A percentile compares a stretch with the other conserved stretches of the same genome.
Conservation (phyloP, 1,284 basidiomycete genomes). For the Pseudozyma pruni region DNA sequence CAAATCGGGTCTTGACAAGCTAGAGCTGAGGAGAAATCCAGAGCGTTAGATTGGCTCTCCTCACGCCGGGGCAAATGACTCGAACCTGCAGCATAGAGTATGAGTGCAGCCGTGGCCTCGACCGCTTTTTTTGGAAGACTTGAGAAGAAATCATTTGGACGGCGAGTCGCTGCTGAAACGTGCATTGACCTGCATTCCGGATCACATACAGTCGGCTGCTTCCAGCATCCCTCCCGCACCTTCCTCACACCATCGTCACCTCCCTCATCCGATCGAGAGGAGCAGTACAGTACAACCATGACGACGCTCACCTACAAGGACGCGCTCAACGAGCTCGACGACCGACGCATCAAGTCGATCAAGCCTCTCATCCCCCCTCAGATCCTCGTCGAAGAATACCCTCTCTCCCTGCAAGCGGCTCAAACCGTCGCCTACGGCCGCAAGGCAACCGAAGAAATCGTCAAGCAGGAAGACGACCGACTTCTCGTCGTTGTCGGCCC, state of each 20-base stretch:
- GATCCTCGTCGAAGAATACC: constrained; percentile 65
- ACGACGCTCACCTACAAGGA: constrained; percentile 46
- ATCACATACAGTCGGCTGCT: too few relatives aligned
- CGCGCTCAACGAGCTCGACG: constrained; percentile 64
- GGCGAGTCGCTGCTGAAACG: too few relatives aligned
- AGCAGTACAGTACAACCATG: constrained; percentile 11
- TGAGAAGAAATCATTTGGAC: not conserved
- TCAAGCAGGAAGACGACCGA: constrained; percentile 62
- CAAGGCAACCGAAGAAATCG: constrained; percentile 57
- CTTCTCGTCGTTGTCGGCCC: constrained; percentile 65
- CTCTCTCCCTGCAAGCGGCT: constrained; percentile 54
- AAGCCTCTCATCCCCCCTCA: constrained; percentile 65
- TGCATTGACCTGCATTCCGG: constrained; percentile 12
- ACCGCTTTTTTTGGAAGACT: too few relatives aligned
- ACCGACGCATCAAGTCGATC: constrained; percentile 63
- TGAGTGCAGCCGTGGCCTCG: not conserved
- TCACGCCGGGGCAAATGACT: not conserved
- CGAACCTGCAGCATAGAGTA: not conserved
- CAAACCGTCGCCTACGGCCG: constrained; percentile 57
- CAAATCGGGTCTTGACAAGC: too few relatives aligned
- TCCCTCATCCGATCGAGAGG: not conserved
- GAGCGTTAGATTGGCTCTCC: not conserved
- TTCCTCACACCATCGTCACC: not conserved
- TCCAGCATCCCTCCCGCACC: too few relatives aligned
- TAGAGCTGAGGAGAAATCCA: too few relatives aligned